phyloP scores from a whole-genome alignment of 441 rosid species.

The Eutrema salsugineum region DNA sequence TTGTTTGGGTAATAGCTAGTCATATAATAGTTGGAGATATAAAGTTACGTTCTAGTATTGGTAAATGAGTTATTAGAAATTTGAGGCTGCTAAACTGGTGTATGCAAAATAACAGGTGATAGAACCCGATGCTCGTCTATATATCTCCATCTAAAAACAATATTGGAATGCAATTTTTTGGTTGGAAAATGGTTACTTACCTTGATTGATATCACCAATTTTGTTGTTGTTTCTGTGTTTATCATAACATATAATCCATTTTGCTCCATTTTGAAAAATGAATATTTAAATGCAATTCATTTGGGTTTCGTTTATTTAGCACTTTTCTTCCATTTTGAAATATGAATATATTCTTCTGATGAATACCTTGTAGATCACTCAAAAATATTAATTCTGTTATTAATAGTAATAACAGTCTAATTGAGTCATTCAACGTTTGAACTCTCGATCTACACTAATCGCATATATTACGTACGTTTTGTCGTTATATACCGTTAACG shows the following conservation, averaged over 20 bases:
- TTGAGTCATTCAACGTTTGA: neutral
- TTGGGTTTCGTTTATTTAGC: too few species aligned
- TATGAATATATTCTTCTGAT: neutral
- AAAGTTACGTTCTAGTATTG: neutral
- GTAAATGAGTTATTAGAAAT: neutral
- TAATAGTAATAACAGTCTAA: too few species aligned
- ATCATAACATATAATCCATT: too few species aligned
- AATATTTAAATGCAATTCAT: too few species aligned
- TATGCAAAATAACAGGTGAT: neutral
- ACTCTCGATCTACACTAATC: neutral
- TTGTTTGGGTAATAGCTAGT: slow-evolving; percentile 2
- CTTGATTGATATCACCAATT: too few species aligned
- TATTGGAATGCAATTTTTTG: neutral
- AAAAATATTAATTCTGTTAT: too few species aligned
- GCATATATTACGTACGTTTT: neutral
- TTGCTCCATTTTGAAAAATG: neutral
- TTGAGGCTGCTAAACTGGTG: neutral
- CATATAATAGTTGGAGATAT: neutral
- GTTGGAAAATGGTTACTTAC: neutral
- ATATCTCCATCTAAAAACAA: too few species aligned
- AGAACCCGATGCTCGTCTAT: neutral
- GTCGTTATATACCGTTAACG: neutral
- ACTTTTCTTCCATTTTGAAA: neutral
- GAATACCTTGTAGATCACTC: too few species aligned
- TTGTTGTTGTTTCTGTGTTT: too few species aligned